A percentile compares a stretch with the other conserved stretches of the same genome.
These are phyloP conservation scores for Verticillium dahliae DNA, from an alignment of 2,329 filamentous ascomycete genomes.

Conservation along the genomic window DNA sequence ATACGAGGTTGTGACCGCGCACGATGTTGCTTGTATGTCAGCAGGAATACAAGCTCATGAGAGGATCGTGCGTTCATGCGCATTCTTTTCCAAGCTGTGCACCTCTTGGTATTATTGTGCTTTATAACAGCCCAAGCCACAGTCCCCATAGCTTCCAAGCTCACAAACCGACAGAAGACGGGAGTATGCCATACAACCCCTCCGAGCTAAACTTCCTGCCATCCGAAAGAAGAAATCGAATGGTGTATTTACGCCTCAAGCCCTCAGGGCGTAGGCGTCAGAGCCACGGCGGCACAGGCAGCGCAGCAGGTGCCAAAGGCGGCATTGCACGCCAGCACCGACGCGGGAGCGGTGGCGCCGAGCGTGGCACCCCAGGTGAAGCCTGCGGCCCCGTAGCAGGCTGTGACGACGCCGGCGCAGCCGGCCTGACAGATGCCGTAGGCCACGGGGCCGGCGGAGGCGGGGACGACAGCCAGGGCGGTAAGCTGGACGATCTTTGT, in stretches of 20 bases:
- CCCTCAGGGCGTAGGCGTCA: neutral
- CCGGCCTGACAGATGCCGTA: constrained; percentile 31
- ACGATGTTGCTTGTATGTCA: no score
- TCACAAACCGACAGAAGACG: no score
- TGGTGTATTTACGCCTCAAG: neutral
- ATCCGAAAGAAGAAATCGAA: no score
- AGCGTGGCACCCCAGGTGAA: constrained; percentile 31
- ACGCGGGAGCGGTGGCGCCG: constrained; percentile 25
- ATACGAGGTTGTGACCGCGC: no score
- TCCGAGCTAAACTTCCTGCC: no score
- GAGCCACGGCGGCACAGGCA: neutral
- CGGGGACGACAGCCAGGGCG: neutral
- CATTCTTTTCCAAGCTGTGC: no score
- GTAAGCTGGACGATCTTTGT: neutral
- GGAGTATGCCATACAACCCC: no score
- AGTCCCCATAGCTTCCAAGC: no score
- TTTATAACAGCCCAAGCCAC: no score
- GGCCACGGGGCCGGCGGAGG: neutral
- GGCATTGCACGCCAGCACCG: constrained; percentile 32
- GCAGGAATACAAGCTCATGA: no score
- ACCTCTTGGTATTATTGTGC: no score
- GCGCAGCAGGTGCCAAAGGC: constrained; percentile 25
- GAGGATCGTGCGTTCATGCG: no score
- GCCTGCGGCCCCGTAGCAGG: constrained; percentile 37
- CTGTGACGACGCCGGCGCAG: constrained; percentile 32